Conservation (phyloP, 495 filamentous ascomycete species). For the Pyrenula aspistea region DNA sequence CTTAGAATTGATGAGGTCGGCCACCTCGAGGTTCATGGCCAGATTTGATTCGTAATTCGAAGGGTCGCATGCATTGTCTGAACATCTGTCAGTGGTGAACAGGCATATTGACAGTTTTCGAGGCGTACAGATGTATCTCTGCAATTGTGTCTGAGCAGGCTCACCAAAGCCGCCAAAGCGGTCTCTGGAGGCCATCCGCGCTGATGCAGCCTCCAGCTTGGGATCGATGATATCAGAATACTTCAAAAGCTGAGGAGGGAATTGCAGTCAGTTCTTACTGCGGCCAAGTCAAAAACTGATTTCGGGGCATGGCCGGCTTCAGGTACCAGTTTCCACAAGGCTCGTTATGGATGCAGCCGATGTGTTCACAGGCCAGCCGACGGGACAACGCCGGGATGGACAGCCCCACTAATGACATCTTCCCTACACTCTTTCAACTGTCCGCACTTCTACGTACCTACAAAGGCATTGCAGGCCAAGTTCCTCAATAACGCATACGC, state of each 20-base stretch:
- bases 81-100: background rate
- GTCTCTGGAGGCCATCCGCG: slow-evolving; percentile 89
- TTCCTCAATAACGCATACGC: too few relatives aligned
- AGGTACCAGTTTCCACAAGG: background rate
- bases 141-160: slow-evolving; percentile 69
- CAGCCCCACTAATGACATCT: background rate
- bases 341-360: background rate
- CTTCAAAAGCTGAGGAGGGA: slow-evolving; percentile 4
- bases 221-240: slow-evolving; percentile 10
- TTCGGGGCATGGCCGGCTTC: background rate
- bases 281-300: background rate
- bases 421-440: background rate
- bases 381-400: too few relatives aligned
- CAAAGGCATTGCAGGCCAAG: too few relatives aligned
- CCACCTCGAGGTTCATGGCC: slow-evolving; percentile 90
- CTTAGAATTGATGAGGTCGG: slow-evolving; percentile 93
- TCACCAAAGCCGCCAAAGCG: slow-evolving; percentile 78
- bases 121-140: slow-evolving; percentile 72
- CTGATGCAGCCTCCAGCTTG: slow-evolving; percentile 85
- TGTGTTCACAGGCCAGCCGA: background rate
- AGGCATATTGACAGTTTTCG: background rate
- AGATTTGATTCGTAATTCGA: slow-evolving; percentile 97
- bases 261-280: slow-evolving; percentile 3
- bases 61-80: slow-evolving; percentile 85
- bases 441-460: too few relatives aligned